These are phyloP conservation scores for Galeopsis tetrahit DNA, from an alignment of 257 asterid genomes.

Conservation along the genomic window DNA sequence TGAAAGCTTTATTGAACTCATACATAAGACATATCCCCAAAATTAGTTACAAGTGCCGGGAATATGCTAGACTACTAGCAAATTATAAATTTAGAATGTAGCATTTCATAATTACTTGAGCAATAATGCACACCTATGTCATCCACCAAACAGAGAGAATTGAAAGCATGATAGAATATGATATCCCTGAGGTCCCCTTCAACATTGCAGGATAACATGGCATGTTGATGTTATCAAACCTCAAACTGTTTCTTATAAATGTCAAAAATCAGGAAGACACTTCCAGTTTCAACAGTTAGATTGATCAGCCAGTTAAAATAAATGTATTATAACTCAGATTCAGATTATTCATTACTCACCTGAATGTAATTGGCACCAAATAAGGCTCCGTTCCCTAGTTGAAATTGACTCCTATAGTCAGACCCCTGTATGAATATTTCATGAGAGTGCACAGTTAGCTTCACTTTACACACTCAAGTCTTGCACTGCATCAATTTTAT, in stretches of 20 bases:
- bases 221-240: background rate
- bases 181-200: background rate
- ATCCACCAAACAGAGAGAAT: constrained; percentile 2
- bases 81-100: constrained; percentile 1
- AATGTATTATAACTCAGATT: constrained; percentile 17
- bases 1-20: background rate
- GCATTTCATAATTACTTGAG: constrained; percentile 16
- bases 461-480: constrained; percentile 17
- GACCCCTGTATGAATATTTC: constrained; percentile 62
- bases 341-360: constrained; percentile 58
- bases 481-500: constrained; percentile 7
- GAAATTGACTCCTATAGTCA: constrained; percentile 80
- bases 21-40: background rate
- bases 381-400: constrained; percentile 77
- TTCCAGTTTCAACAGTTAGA: constrained; percentile 16
- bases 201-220: constrained; percentile 17
- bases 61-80: constrained; percentile 10
- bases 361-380: constrained; percentile 88
- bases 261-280: constrained; percentile 2
- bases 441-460: constrained; percentile 34
- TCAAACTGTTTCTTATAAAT: background rate
- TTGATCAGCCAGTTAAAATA: constrained; percentile 1
- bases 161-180: background rate
- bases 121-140: constrained; percentile 13
- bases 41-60: constrained; percentile 4